Evolutionary conservation across 169 alveolate genomes (phyloP).

Genomic region (Plasmodium falciparum): DNA sequence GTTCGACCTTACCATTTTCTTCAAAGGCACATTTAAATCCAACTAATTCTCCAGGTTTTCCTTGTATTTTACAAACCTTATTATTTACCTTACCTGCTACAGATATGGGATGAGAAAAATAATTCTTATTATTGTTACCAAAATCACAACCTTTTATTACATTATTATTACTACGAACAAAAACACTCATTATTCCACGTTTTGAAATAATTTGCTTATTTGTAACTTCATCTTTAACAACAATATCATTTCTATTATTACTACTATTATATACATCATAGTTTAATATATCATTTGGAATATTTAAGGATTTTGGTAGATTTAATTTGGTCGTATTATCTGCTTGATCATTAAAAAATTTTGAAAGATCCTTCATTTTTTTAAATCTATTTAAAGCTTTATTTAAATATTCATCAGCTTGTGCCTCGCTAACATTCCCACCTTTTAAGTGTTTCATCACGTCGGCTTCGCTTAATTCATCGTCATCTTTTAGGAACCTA

Average conservation of each 20-base stretch:
- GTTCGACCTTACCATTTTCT: conserved; percentile 4
- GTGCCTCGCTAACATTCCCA: not conserved
- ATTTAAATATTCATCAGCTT: not conserved
- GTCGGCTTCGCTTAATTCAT: not conserved
- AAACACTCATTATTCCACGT: conserved; percentile 58
- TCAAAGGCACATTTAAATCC: conserved; percentile 40
- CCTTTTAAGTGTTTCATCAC: not conserved
- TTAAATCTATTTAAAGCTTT: conserved; percentile 36
- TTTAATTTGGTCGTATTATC: no score
- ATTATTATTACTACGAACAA: conserved; percentile 7
- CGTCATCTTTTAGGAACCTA: not conserved
- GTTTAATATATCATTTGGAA: no score
- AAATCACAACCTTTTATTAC: conserved; percentile 40
- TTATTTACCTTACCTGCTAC: conserved; percentile 6
- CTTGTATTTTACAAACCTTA: conserved; percentile 34
- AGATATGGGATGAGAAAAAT: conserved; percentile 46
- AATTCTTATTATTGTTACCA: not conserved
- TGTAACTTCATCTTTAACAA: not conserved
- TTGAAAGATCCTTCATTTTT: not conserved
- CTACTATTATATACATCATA: no score
- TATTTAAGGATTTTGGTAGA: no score
- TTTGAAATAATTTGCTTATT: conserved; percentile 10
- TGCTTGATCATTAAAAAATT: no score
- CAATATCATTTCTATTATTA: conserved; percentile 2
- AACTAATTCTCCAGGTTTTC: conserved; percentile 49